A percentile compares a stretch with the other conserved stretches of the same genome.
phyloP scores from a whole-genome alignment of 352 stramenopile species.

The Phytophthora cryptogea region DNA sequence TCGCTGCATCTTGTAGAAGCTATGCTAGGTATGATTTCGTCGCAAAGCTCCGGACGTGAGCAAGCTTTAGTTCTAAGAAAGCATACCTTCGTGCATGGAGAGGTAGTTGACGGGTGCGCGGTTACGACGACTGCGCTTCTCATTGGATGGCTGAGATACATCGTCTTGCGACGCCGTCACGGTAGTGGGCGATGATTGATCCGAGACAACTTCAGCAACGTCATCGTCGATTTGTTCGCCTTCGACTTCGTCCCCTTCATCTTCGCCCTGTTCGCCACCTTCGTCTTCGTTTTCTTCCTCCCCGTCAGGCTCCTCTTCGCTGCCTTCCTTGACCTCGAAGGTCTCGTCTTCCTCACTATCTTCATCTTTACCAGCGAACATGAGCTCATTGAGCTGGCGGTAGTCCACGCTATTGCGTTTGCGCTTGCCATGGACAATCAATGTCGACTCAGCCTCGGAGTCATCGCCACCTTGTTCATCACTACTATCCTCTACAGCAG shows the following conservation, averaged over 20 bases:
- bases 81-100: conserved; percentile 67
- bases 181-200: conserved; percentile 28
- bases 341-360: conserved; percentile 58
- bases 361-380: conserved; percentile 76
- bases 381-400: conserved; percentile 72
- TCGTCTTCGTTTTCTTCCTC: conserved; percentile 39
- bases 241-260: conserved; percentile 6
- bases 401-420: conserved; percentile 85
- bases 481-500: conserved; percentile 22
- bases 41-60: not conserved
- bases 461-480: conserved; percentile 18
- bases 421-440: conserved; percentile 77
- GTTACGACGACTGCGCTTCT: conserved; percentile 27
- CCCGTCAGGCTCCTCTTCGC: conserved; percentile 39
- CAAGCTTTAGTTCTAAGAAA: conserved; percentile 10
- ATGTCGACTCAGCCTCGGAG: conserved; percentile 31
- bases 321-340: conserved; percentile 50
- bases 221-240: conserved; percentile 4
- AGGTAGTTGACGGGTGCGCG: conserved; percentile 53
- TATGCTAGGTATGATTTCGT: conserved; percentile 15
- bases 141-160: conserved; percentile 15
- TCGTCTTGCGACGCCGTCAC: conserved; percentile 28
- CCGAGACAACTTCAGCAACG: conserved; percentile 10
- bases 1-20: conserved; percentile 31
- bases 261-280: conserved; percentile 20